Evolutionary conservation across 768 basidiomycete species (phyloP), one percentile per base, ranked within the genome.

Genomic region (Serendipita indica): DNA sequence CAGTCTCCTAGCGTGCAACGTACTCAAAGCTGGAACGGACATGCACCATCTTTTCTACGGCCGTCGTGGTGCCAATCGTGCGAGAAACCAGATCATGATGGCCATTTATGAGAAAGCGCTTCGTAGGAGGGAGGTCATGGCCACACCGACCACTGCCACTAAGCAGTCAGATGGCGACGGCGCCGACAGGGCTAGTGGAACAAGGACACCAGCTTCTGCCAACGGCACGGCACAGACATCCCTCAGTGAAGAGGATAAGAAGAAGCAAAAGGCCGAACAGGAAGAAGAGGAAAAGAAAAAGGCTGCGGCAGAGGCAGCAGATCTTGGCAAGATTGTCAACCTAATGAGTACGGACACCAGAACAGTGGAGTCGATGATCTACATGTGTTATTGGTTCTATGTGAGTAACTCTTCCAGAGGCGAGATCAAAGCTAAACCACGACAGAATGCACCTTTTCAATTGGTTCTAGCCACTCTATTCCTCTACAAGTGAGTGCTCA

Each of bases 321-420:
- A 90, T 67, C 75, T 86, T 12, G 91, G 91, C 12, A 91, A 92
- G 68, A 88, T 93, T 57, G 87, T 92, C 58, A 89, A 89, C 63
- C 70, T 92, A 33, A 93, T 93, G 89, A 81, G 86, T 13, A 81
- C 79, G 4, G 87, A 89, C 66, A 81, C 82, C 2, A 84, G 82
- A 65, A 71, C 75, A 49, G 75, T 79, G 46, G 35, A 70, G 66
- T 33, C 27, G 71, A 79, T 75, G 58, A 63, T 73, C 4, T 78
- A 83, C 0, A 77, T 74, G 1, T 67, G 75, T 57, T 86, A 85
- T 65, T 79, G 83, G 66, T 70, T 85, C 30, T 88, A 86, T 60
- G 81, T 82, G 65, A 77, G 82, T 80, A 60, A 18, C 72, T 62
- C 14, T 49, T 20, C 3, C 27, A 4, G n/a, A 3, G n/a, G n/a